Evolutionary conservation across 768 basidiomycete genomes (phyloP), one percentile per base, ranked within the genome.

Genomic region (Russula olivacea): DNA sequence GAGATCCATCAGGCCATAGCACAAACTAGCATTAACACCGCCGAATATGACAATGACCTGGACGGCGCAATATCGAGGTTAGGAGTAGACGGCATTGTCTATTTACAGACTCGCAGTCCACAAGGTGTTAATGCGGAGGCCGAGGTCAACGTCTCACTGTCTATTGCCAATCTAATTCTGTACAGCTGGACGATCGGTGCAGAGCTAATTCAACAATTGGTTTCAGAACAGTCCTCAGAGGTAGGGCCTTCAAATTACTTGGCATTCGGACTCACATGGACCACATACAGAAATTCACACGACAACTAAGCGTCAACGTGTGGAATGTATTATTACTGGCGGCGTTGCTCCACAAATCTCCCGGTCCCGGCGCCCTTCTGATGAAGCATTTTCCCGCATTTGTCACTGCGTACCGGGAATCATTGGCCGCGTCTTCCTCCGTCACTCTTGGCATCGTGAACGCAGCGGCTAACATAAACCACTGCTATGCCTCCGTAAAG

Each of bases 311-410:
- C 40, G 74, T 88, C 2, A 81, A 85, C 17, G 75, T 81, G 2
- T 91, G 89, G 89, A 88, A 86, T 69, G 71, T 87, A 38, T 70
- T 91, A 21, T 72, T 80, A 0, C 72, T 89, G 19, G 78, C 81
- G 1, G 82, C 82, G 0, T 73, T 90, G 41, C 72, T 78, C 6
- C 59, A 59, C 23, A 64, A 77, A 76, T 61, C 69, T 69, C 32
- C 74, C 71, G 14, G 69, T 70, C 45, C 76, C 61, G 66, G 81
- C 71, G 72, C 74, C 64, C 56, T 78, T 34, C 69, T 91, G 17
- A 78, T 84, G 65, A 69, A 74, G 15, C 77, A 85, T 63, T 77
- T 90, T 40, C 63, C 76, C 11, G 71, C 73, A 12, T 89, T 88
- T 68, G 75, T 80, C 15, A 63, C 68, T 25, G 71, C 75, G 3